Evolutionary conservation across 495 filamentous ascomycete species (phyloP), one percentile per base, ranked within the genome.

Genomic region (Xanthoparmelia taractica): DNA sequence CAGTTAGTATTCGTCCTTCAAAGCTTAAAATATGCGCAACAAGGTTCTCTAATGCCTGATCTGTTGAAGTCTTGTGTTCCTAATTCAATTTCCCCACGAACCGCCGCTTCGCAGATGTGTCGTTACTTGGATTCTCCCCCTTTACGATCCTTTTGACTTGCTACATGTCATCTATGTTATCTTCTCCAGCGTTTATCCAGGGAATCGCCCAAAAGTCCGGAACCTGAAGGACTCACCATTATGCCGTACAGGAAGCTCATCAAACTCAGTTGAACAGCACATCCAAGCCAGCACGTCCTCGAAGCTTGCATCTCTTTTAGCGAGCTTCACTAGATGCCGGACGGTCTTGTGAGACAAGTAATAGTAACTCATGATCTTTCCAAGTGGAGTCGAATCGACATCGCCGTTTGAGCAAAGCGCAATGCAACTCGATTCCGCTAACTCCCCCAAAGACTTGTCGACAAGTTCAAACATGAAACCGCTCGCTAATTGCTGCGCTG

Each of bases 321-420:
- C 90, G 65, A 91, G 80, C 41, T 80, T 78, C 65, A 89, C 80
- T 6, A 98, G 79, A 66, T 89, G 85, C 1, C 94, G 87, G 67
- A 99, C 91, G 10, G 95, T 97, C 73, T 91, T 91, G 75, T 99
- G 94, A 0, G 91, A 93, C 34, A 99, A 85, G 71, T 99, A 99
- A 79, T 99, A 99, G 78, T 99, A 99, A 75, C 87, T 92, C 88
- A 96, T 96, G 70, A 97, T 97, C 76, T 96, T 97, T 66, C 94
- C 94, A 45, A 97, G 78, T 0, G 94, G 84, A 0, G 94, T 97
- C 0, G 92, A 79, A 63, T 96, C 86, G 34, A 99, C 83, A 65
- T 97, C 89, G 31, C 92, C 91, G 68, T 92, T 96, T n/a, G 88
- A 85, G 66, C 87, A 85, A 4, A 92, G 75, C 23, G 83, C 77